These are phyloP conservation scores for Teunomyces funiuensis DNA, from an alignment of 805 yeast species.

Conservation along the genomic window DNA sequence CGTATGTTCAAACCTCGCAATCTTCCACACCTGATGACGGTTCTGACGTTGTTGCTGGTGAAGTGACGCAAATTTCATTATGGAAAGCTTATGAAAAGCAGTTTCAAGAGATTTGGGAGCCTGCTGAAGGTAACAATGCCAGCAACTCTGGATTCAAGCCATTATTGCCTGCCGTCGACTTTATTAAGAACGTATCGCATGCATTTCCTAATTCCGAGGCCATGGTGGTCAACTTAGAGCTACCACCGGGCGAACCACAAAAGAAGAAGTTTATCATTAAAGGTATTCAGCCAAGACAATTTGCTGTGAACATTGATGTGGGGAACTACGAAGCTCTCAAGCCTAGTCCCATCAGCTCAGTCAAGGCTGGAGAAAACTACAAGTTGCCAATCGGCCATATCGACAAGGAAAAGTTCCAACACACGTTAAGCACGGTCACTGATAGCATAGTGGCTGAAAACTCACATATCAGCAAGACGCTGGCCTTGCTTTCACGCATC, in stretches of 20 bases:
- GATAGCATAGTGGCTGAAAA: constrained; percentile 24
- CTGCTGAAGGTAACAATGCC: constrained; percentile 40
- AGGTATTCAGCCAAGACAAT: constrained; percentile 86
- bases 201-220: constrained; percentile 90
- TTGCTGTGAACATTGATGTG: constrained; percentile 47
- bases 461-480: constrained; percentile 16
- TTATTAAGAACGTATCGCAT: constrained; percentile 87
- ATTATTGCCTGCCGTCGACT: constrained; percentile 91
- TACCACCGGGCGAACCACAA: constrained; percentile 39
- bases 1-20: constrained; percentile 40
- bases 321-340: constrained; percentile 45
- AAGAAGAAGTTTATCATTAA: constrained; percentile 84
- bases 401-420: constrained; percentile 31
- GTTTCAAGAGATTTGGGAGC: constrained; percentile 63
- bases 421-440: constrained; percentile 22
- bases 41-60: constrained; percentile 49
- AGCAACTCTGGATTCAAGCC: constrained; percentile 30
- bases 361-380: constrained; percentile 14
- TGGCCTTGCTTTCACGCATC: constrained; percentile 21
- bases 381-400: constrained; percentile 37
- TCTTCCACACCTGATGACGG: constrained; percentile 9
- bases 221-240: constrained; percentile 75
- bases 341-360: constrained; percentile 12
- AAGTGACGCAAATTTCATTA: constrained; percentile 90
- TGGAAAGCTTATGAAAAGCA: constrained; percentile 95